A percentile compares a stretch with the other conserved stretches of the same genome.
Conservation (phyloP, 2,329 filamentous ascomycete species). For the Biscogniauxia marginata region DNA sequence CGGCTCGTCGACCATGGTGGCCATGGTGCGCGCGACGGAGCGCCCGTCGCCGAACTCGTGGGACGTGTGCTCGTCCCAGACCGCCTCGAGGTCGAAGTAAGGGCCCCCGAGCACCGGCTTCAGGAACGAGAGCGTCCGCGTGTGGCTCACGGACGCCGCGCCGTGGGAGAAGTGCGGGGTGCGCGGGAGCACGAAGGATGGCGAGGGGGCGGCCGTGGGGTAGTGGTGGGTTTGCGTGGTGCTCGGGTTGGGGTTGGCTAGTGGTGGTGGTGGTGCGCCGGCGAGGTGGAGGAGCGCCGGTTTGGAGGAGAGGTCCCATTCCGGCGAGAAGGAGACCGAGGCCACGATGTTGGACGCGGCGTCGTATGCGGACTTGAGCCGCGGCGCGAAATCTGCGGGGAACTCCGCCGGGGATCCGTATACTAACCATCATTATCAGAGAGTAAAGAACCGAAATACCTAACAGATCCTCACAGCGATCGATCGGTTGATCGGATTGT, state of each 20-base stretch:
- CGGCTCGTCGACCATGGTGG: conserved; percentile 76
- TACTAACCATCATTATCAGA: conserved; percentile 10
- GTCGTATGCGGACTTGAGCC: conserved; percentile 18
- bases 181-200: conserved; percentile 35
- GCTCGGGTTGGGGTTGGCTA: conserved; percentile 7
- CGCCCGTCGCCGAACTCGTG: conserved; percentile 69
- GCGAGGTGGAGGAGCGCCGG: conserved; percentile 31
- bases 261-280: conserved; percentile 15
- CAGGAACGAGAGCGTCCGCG: conserved; percentile 62
- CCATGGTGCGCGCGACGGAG: conserved; percentile 71
- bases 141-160: conserved; percentile 62
- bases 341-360: conserved; percentile 27
- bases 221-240: conserved; percentile 10
- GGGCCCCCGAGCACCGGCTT: conserved; percentile 64
- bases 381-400: conserved; percentile 10
- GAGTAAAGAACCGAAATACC: not conserved
- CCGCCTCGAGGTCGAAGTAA: conserved; percentile 69
- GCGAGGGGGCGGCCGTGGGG: conserved; percentile 9
- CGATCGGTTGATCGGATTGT: no score
- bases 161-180: conserved; percentile 50
- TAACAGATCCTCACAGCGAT: no score
- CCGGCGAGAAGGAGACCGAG: conserved; percentile 33
- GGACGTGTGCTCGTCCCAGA: conserved; percentile 77
- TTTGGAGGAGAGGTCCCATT: conserved; percentile 22
- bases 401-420: conserved; percentile 24